phyloP scores from a whole-genome alignment of 2,329 filamentous ascomycete species.

The Exophiala xenobiotica region DNA sequence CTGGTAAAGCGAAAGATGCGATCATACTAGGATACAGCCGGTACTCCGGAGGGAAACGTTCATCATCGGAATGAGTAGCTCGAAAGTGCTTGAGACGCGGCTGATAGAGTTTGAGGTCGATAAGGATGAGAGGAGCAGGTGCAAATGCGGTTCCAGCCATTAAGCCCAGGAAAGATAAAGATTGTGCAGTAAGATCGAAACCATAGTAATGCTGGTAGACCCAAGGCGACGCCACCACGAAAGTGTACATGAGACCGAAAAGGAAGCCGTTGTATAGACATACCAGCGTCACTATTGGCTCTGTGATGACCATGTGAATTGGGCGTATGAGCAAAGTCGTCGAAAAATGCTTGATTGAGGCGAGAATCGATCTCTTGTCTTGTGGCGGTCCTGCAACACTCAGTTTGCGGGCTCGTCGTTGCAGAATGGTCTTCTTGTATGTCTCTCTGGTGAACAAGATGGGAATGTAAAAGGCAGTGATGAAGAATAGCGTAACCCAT shows the following conservation, averaged over 20 bases:
- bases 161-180: constrained; percentile 28
- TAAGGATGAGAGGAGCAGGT: constrained; percentile 21
- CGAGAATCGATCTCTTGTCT: constrained; percentile 57
- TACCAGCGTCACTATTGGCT: constrained; percentile 68
- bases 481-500: constrained; percentile 35
- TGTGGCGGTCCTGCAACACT: constrained; percentile 10
- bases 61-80: constrained; percentile 1
- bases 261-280: constrained; percentile 74
- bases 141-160: constrained; percentile 23
- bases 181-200: constrained; percentile 22
- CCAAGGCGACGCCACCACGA: constrained; percentile 79
- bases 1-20: constrained; percentile 39
- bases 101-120: constrained; percentile 42
- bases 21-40: constrained; percentile 33
- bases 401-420: constrained; percentile 18
- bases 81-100: constrained; percentile 39
- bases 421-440: constrained; percentile 32
- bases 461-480: constrained; percentile 33
- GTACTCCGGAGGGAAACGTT: constrained; percentile 29
- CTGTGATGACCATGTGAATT: constrained; percentile 63
- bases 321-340: constrained; percentile 51
- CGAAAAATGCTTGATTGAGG: constrained; percentile 44
- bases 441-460: constrained; percentile 36
- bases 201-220: constrained; percentile 56
- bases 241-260: constrained; percentile 78